Percentiles rank a stretch among this genome's conserved stretches.
phyloP scores from a whole-genome alignment of 768 basidiomycete species.

The Suillus alpinus region DNA sequence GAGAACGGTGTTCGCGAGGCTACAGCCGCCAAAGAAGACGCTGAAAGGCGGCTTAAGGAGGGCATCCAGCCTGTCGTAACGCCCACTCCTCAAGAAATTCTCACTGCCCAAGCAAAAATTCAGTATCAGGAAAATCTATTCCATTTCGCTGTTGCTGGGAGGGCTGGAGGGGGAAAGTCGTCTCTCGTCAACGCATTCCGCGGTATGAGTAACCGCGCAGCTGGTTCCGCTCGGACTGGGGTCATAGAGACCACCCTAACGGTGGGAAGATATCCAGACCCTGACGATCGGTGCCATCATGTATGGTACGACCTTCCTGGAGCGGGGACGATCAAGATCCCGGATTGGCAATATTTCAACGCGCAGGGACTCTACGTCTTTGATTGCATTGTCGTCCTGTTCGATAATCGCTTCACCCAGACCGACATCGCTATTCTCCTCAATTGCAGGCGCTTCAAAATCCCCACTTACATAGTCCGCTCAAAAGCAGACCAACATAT shows the following conservation, averaged over 20 bases:
- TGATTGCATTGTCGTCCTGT: constrained; percentile 15
- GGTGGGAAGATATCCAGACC: constrained; percentile 21
- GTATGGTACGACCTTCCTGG: constrained; percentile 31
- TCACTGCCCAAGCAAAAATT: constrained; percentile 3
- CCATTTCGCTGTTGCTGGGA: constrained; percentile 28
- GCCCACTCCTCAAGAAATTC: constrained; percentile 16
- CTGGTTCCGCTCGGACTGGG: constrained; percentile 21
- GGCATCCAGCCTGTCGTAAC: constrained; percentile 14
- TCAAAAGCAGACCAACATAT: constrained; percentile 17
- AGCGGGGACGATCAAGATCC: constrained; percentile 22
- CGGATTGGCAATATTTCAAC: constrained; percentile 29
- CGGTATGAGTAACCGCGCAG: constrained; percentile 17
- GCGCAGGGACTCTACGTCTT: constrained; percentile 22
- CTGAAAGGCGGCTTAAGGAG: constrained; percentile 7
- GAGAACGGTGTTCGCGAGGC: neutral
- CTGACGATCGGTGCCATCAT: constrained; percentile 12
- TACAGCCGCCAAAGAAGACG: constrained; percentile 5
- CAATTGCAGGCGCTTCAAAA: constrained; percentile 13
- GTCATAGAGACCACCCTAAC: constrained; percentile 21
- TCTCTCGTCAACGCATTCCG: constrained; percentile 29
- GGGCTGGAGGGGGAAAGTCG: constrained; percentile 27
- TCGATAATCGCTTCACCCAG: constrained; percentile 15
- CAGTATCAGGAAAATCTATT: constrained; percentile 17
- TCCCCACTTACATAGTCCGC: constrained; percentile 15
- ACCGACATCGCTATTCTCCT: constrained; percentile 14